Evolutionary conservation across 768 basidiomycete species (phyloP), one percentile per base, ranked within the genome.

Genomic region (Lactarius vividus): DNA sequence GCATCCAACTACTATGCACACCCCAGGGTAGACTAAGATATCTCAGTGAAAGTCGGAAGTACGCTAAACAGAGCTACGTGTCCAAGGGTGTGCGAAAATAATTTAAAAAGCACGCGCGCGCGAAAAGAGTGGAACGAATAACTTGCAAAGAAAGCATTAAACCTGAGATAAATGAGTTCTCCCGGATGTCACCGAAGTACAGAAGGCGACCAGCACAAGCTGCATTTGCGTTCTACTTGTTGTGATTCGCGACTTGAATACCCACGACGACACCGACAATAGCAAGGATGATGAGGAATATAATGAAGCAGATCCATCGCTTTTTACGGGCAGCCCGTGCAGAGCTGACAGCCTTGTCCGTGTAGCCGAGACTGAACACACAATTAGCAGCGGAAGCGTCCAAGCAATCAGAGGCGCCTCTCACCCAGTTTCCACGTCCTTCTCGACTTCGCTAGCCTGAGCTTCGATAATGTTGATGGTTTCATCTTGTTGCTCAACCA

Each of bases 251-350:
- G 31, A 88, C 82, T 37, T 87, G 80, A 6, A 83, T 87, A 31
- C 84, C 79, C 35, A 92, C 79, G 59, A 90, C 81, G 54, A 83
- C 88, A 54, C 86, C 80, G 57, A 92, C 83, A 69, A 88, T 84
- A 65, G 89, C 79, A 61, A 94, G 72, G 64, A 92, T 73, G 63
- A 84, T 71, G 69, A 95, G 72, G 63, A 77, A 73, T 66, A 94
- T 85, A 77, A 86, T 74, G 82, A 96, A 96, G 79, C 96, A 98
- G 75, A 96, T 96, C 94, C 95, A 97, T 72, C 95, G 88, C 84
- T 96, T 98, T 78, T 89, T 93, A 66, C 96, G 88, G 26, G 96
- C 96, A 37, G 89, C 84, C 35, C 91, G 84, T 26, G 96, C 96
- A 42, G 90, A 93, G 42, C 78, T 80, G 60, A 98, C 91, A 8